phyloP scores from a whole-genome alignment of 2,329 filamentous ascomycete genomes.

The Clarireedia hainanense region DNA sequence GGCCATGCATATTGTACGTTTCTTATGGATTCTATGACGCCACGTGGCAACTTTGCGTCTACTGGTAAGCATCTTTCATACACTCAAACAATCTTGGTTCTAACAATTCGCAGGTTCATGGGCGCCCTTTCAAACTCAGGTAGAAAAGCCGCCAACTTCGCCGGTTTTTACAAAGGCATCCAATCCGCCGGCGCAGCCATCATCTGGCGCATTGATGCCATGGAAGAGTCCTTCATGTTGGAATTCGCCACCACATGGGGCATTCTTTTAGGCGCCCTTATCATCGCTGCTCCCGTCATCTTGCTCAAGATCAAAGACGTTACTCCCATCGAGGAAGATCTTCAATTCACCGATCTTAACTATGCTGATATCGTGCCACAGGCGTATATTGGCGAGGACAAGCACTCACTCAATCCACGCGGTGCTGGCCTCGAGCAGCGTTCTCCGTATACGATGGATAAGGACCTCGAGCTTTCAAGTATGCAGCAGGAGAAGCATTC shows the following conservation, averaged over 20 bases:
- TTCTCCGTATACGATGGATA: background rate
- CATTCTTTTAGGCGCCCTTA: conserved; percentile 60
- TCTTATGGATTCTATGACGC: conserved; percentile 86
- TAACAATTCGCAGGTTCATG: conserved; percentile 59
- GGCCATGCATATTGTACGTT: conserved; percentile 78
- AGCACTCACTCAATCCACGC: background rate
- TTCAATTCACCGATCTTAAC: conserved; percentile 79
- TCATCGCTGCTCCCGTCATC: conserved; percentile 72
- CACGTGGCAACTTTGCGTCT: conserved; percentile 78
- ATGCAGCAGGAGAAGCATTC: background rate
- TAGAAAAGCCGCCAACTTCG: conserved; percentile 81
- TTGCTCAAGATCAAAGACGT: conserved; percentile 70
- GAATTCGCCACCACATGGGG: conserved; percentile 71
- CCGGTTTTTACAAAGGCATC: conserved; percentile 80
- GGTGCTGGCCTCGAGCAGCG: background rate
- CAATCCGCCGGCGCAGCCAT: conserved; percentile 75
- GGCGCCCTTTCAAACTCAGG: conserved; percentile 83
- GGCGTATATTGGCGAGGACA: background rate
- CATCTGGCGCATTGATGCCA: conserved; percentile 60
- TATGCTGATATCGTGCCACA: conserved; percentile 51
- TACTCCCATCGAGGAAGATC: conserved; percentile 67
- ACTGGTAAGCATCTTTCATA: conserved; percentile 60
- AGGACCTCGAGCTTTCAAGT: conserved; percentile 1
- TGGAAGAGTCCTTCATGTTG: conserved; percentile 54
- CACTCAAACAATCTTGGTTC: conserved; percentile 36